Conservation (phyloP, 352 stramenopile species). For the Phytophthora pini region DNA sequence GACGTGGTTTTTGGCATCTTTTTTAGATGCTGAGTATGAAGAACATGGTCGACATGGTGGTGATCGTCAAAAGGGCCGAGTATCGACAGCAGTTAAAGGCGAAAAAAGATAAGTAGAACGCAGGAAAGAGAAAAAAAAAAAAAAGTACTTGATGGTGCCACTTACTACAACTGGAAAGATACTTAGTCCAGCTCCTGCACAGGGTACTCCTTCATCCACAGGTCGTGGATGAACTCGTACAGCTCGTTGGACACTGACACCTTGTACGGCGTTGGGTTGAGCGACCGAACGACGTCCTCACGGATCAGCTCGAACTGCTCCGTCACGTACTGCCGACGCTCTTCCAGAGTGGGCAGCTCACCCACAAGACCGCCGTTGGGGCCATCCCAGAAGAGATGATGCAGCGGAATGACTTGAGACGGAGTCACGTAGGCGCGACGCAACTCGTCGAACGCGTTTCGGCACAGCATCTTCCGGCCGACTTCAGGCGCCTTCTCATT, state of each 20-base stretch:
- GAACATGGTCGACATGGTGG: conserved; percentile 79
- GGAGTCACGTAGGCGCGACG: conserved; percentile 95
- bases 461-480: conserved; percentile 92
- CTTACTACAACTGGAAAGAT: conserved; percentile 24
- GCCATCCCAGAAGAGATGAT: conserved; percentile 92
- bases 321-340: conserved; percentile 87
- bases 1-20: background rate
- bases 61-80: conserved; percentile 79
- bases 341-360: conserved; percentile 73
- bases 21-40: conserved; percentile 79
- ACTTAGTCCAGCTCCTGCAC: conserved; percentile 83
- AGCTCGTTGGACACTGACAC: conserved; percentile 89
- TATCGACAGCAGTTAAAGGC: conserved; percentile 55
- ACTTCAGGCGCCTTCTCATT: conserved; percentile 83
- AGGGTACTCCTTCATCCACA: conserved; percentile 95
- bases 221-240: conserved; percentile 96
- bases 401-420: conserved; percentile 88
- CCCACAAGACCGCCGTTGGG: conserved; percentile 75
- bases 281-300: conserved; percentile 93
- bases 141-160: conserved; percentile 35
- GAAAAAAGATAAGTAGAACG: conserved; percentile 57
- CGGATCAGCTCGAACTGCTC: conserved; percentile 94
- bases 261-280: conserved; percentile 97
- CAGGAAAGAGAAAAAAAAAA: conserved; percentile 10
- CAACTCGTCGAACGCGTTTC: conserved; percentile 96